phyloP scores from a whole-genome alignment of 768 basidiomycete genomes.

The Collybiopsis luxurians region DNA sequence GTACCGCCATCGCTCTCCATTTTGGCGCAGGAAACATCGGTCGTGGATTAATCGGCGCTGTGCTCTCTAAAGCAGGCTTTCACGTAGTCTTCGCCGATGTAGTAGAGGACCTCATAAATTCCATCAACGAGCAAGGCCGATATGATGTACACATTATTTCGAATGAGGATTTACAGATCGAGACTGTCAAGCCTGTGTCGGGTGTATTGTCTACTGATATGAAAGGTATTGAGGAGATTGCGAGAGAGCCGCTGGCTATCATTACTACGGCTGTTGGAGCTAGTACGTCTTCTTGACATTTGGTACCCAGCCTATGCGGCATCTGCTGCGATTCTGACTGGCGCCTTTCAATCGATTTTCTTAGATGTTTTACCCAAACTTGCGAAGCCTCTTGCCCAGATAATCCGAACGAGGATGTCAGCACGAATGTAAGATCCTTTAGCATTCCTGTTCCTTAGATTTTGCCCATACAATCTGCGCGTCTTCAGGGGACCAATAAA shows the following conservation, averaged over 20 bases:
- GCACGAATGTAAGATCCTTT: neutral
- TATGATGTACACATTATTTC: conserved; percentile 29
- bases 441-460: neutral
- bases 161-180: conserved; percentile 15
- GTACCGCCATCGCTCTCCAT: neutral
- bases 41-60: conserved; percentile 33
- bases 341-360: no score
- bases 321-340: no score
- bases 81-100: conserved; percentile 33
- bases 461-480: neutral
- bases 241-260: conserved; percentile 2
- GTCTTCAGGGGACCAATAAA: conserved; percentile 6
- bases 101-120: conserved; percentile 23
- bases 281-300: neutral
- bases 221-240: conserved; percentile 1
- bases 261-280: conserved; percentile 7
- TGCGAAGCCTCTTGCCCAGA: conserved; percentile 7
- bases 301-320: no score
- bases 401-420: conserved; percentile 4
- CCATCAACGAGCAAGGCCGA: conserved; percentile 22
- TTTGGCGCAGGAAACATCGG: conserved; percentile 10
- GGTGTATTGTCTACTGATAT: conserved; percentile 6
- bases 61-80: conserved; percentile 31
- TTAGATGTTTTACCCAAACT: neutral
- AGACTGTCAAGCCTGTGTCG: conserved; percentile 4